A percentile compares a stretch with the other conserved stretches of the same genome.
Conservation (phyloP, 176 grass and related monocot species). For the Alopecurus myosuroides region DNA sequence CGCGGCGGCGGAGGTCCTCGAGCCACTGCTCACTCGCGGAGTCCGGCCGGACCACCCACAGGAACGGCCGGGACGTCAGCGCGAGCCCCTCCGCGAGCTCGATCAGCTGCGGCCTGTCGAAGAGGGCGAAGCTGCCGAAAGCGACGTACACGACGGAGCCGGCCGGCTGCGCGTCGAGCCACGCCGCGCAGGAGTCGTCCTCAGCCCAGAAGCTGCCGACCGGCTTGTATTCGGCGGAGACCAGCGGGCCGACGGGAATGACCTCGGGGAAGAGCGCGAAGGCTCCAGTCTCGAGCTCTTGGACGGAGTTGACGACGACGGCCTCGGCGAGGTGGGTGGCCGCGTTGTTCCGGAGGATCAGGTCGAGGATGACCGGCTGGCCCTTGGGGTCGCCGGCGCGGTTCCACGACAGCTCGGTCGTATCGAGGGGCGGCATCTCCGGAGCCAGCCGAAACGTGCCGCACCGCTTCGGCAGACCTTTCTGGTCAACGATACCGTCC, state of each 20-base stretch:
- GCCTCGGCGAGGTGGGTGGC: slow-evolving; percentile 34
- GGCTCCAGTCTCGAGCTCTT: slow-evolving; percentile 44
- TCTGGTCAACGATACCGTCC: slow-evolving; percentile 41
- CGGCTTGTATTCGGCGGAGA: slow-evolving; percentile 2
- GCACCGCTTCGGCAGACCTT: slow-evolving; percentile 19
- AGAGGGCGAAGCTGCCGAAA: no score
- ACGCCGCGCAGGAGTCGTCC: no score
- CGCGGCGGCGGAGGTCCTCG: not conserved
- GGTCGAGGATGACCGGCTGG: not conserved
- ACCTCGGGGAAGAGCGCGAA: slow-evolving; percentile 25
- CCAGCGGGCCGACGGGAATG: slow-evolving; percentile 41
- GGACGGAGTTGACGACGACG: slow-evolving; percentile 45
- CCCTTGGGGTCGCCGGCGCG: not conserved
- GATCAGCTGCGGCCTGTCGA: no score
- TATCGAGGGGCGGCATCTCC: slow-evolving; percentile 33
- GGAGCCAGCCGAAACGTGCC: slow-evolving; percentile 44
- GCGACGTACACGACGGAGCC: no score
- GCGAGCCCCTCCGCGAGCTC: slow-evolving; percentile 59
- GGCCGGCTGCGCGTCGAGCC: no score
- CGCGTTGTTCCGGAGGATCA: slow-evolving; percentile 28
- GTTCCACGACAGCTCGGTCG: slow-evolving; percentile 44
- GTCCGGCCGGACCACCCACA: no score
- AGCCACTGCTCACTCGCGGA: slow-evolving; percentile 16
- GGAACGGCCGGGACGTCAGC: slow-evolving; percentile 44
- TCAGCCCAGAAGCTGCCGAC: no score